Percentiles rank a stretch among this genome's conserved stretches.
These are phyloP conservation scores for Boechera divaricarpa DNA, from an alignment of 345 rosid genomes.

Conservation along the genomic window DNA sequence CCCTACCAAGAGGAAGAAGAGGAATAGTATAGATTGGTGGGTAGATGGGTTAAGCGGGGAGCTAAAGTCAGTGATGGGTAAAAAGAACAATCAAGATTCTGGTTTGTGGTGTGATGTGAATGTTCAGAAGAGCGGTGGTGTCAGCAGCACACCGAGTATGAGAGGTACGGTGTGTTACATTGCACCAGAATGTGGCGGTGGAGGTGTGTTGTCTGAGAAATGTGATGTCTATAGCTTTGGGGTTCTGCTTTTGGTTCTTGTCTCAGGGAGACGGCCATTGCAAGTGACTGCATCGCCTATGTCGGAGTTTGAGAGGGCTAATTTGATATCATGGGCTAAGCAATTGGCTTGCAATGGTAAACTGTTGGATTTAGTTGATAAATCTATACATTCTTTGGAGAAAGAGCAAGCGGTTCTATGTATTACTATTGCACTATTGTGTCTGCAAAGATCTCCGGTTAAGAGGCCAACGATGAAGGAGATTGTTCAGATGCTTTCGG, in stretches of 20 bases:
- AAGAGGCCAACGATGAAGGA: conserved; percentile 73
- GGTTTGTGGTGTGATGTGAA: conserved; percentile 61
- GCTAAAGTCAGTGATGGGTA: conserved; percentile 44
- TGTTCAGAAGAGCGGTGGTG: conserved; percentile 75
- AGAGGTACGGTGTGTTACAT: conserved; percentile 86
- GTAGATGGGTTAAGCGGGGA: conserved; percentile 78
- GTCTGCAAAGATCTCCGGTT: conserved; percentile 73
- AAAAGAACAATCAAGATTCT: conserved; percentile 61
- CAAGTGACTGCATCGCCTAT: conserved; percentile 80
- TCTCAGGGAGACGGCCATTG: conserved; percentile 76
- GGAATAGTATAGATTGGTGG: conserved; percentile 76
- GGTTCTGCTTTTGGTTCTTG: conserved; percentile 66
- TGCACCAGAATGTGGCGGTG: conserved; percentile 83
- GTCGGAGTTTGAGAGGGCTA: conserved; percentile 83
- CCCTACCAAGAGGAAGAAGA: conserved; percentile 53
- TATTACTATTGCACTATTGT: conserved; percentile 71
- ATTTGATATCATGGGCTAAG: conserved; percentile 83
- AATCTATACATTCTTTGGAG: conserved; percentile 62
- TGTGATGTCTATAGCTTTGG: conserved; percentile 84
- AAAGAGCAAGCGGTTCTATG: conserved; percentile 71
- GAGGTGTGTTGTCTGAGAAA: conserved; percentile 68
- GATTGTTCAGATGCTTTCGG: conserved; percentile 72
- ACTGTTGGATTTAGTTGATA: conserved; percentile 70
- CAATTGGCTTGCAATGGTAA: conserved; percentile 70
- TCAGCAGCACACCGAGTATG: conserved; percentile 87